phyloP scores from a whole-genome alignment of 331 rosid species.

The Rosa hybrid region DNA sequence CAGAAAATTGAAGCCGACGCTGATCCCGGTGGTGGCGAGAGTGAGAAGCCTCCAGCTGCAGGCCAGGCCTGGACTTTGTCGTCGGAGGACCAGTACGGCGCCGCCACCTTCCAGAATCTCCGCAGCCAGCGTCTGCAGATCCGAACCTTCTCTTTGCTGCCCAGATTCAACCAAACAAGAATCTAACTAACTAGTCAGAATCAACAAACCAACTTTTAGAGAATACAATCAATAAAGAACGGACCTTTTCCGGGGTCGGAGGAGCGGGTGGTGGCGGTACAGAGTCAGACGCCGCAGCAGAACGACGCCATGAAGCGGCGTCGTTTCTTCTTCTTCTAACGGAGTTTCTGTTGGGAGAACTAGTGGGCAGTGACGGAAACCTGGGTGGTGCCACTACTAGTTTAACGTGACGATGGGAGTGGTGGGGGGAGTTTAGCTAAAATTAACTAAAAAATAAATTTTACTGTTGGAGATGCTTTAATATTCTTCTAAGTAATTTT shows the following conservation, averaged over 20 bases:
- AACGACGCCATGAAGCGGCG: not conserved
- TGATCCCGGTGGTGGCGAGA: conserved; percentile 85
- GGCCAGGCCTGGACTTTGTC: conserved; percentile 74
- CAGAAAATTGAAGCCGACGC: conserved; percentile 86
- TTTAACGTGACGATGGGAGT: not conserved
- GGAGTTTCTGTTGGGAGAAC: not conserved
- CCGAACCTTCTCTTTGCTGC: no score
- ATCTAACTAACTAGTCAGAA: not conserved
- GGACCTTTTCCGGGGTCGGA: conserved; percentile 25
- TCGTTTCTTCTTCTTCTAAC: not conserved
- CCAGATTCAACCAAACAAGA: not conserved
- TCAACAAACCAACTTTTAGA: not conserved
- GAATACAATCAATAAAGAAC: not conserved
- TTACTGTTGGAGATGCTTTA: no score
- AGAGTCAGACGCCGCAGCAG: not conserved
- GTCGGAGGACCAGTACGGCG: conserved; percentile 82
- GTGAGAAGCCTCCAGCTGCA: conserved; percentile 84
- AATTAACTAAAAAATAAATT: no score
- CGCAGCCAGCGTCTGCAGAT: no score
- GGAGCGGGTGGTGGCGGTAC: not conserved
- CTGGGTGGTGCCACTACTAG: not conserved
- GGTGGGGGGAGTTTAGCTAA: no score
- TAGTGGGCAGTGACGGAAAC: not conserved
- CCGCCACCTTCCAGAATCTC: conserved; percentile 93
- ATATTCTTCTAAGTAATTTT: no score